Conservation (phyloP, 768 basidiomycete species). For the Russula sp. region DNA sequence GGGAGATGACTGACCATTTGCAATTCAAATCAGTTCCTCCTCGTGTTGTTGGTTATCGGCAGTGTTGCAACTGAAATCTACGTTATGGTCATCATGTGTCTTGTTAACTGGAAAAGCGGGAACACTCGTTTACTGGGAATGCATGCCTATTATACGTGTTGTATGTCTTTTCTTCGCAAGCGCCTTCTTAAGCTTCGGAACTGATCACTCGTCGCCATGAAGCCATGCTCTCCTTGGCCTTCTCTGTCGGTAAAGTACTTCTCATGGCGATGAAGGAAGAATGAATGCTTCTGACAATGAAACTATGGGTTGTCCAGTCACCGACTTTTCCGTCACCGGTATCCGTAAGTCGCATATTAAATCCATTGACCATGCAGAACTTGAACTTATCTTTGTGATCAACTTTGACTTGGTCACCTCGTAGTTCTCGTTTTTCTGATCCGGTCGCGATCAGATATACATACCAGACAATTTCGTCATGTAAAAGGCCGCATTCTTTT, state of each 20-base stretch:
- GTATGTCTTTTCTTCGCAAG: background rate
- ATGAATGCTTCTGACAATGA: background rate
- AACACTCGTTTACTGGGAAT: background rate
- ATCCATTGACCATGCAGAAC: background rate
- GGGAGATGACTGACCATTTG: background rate
- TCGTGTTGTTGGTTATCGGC: constrained; percentile 17
- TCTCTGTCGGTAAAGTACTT: constrained; percentile 12
- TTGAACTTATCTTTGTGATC: background rate
- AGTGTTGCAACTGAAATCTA: constrained; percentile 6
- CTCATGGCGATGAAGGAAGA: background rate
- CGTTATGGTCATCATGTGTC: constrained; percentile 7
- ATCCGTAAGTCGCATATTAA: constrained; percentile 18
- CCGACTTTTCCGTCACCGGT: constrained; percentile 22
- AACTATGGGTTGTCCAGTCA: background rate
- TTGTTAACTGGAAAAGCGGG: background rate
- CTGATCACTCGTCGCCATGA: background rate
- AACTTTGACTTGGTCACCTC: background rate
- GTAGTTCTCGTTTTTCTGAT: constrained; percentile 22
- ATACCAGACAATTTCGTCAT: constrained; percentile 16
- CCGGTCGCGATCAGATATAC: constrained; percentile 10
- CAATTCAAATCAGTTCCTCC: constrained; percentile 2
- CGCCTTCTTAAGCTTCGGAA: too few species aligned
- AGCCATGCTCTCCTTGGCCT: constrained; percentile 12
- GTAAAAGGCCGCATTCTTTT: background rate
- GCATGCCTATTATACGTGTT: constrained; percentile 18